Evolutionary conservation across 192 early-diverging fungal species (phyloP).

Genomic region (Geranomyces michiganensis): DNA sequence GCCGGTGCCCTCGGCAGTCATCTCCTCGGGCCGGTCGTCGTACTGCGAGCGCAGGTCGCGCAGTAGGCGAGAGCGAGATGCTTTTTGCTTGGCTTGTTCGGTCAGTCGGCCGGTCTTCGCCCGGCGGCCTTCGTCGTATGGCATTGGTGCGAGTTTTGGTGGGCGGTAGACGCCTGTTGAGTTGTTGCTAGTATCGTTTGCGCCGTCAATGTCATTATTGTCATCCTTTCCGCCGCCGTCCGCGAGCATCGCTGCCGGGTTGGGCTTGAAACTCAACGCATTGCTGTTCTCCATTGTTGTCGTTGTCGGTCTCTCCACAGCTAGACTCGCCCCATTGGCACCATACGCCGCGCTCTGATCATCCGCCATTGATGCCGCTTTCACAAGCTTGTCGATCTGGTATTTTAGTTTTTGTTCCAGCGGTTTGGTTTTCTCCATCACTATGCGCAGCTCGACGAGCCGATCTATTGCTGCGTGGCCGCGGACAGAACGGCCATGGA

Average conservation of each 20-base stretch:
- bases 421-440: slow-evolving; percentile 93
- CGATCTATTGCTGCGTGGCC: slow-evolving; percentile 64
- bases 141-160: slow-evolving; percentile 82
- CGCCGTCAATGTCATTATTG: slow-evolving; percentile 28
- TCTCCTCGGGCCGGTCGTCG: slow-evolving; percentile 83
- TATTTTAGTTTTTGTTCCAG: slow-evolving; percentile 93
- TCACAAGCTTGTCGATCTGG: slow-evolving; percentile 94
- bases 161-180: slow-evolving; percentile 78
- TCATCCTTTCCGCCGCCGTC: slow-evolving; percentile 2
- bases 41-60: slow-evolving; percentile 81
- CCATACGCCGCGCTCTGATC: slow-evolving; percentile 22
- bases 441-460: slow-evolving; percentile 77
- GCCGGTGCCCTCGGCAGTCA: slow-evolving; percentile 70
- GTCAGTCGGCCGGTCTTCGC: slow-evolving; percentile 67
- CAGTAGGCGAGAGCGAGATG: slow-evolving; percentile 80
- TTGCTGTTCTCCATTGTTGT: slow-evolving; percentile 44
- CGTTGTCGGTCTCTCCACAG: too few relatives aligned
- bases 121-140: slow-evolving; percentile 69
- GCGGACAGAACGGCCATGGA: slow-evolving; percentile 68
- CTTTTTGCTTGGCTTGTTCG: slow-evolving; percentile 65
- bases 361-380: slow-evolving; percentile 42
- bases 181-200: too few relatives aligned
- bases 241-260: slow-evolving; percentile 53
- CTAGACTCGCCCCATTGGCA: slow-evolving; percentile 15
- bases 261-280: slow-evolving; percentile 91